Evolutionary conservation across 441 rosid genomes (phyloP).

Genomic region (Jatropha podagrica): DNA sequence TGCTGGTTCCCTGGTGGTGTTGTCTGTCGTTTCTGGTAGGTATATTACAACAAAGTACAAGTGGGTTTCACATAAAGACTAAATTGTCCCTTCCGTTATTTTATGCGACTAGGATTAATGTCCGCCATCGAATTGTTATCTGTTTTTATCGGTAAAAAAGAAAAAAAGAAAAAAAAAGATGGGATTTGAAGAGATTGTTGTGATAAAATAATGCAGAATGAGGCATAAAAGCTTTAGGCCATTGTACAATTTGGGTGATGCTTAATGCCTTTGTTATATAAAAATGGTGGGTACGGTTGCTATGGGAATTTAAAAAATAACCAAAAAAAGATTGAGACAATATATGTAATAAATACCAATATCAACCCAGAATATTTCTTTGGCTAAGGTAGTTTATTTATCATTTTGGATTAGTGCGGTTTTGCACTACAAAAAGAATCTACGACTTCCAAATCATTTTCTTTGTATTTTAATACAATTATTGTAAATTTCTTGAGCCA

Average conservation of each 20-base stretch:
- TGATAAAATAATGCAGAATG: not conserved
- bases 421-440: not conserved
- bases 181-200: slow-evolving; percentile 2
- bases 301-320: not conserved
- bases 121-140: slow-evolving; percentile 5
- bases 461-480: too few species aligned
- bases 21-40: not conserved
- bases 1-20: not conserved
- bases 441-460: not conserved
- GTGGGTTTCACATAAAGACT: not conserved
- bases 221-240: not conserved
- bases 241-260: not conserved
- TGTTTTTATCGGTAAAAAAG: not conserved
- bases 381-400: not conserved
- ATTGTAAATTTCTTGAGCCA: too few species aligned
- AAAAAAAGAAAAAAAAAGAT: not conserved
- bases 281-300: not conserved
- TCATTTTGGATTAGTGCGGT: not conserved
- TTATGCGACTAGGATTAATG: not conserved
- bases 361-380: slow-evolving; percentile 12
- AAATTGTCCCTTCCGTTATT: not conserved
- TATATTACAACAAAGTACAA: not conserved
- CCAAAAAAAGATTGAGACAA: not conserved
- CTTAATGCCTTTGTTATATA: not conserved
- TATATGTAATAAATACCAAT: not conserved